Base-by-base conservation (phyloP, 768 basidiomycete species). In the Galerina marginata region DNA sequence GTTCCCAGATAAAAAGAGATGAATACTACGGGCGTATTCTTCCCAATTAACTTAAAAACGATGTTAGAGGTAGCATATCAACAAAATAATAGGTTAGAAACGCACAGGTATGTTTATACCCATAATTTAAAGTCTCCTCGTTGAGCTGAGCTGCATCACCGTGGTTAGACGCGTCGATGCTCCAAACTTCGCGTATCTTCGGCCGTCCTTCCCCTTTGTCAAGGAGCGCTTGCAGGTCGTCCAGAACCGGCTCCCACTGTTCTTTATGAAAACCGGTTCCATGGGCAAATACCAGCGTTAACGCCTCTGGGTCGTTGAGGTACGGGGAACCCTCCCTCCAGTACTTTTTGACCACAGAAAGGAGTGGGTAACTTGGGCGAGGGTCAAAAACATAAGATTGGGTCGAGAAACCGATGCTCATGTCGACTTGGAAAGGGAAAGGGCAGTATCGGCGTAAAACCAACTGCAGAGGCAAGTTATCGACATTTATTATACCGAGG, bases 241-340 rank as follows among this genome's bases (percentile, higher is more conserved):
- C 80, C 2, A 87, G 71, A 0, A 79, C 77, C 0, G 86, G 84
- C 62, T 86, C 85, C 82, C 83, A 86, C n/a, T 76, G 76, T 64
- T 86, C 86, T 62, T 86, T 86, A 65, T 82, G 82, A 65, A 82
- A 84, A 0, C 85, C 79, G 1, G 82, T 84, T 6, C 79, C 84
- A 63, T 87, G 86, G 1, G 82, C 68, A 52, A 85, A 78, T 36
- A 86, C 67, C 33, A 86, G 70, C 0, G 86, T 86, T 10, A 79
- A 49, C 0, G 79, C 84, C 15, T 74, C 72, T 0, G 71, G 65
- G 47, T 82, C 80, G 20, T 72, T 53, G 4, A 74, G 62, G 48
- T 73, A 58, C 15, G 73, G 70, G 1, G 74, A 77, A 1, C 71
- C 60, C 2, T 74, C 62, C n/a, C 68, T 63, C 80, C 78, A 81